Base-by-base conservation (phyloP, 768 basidiomycete genomes). In the Trametes elegans region DNA sequence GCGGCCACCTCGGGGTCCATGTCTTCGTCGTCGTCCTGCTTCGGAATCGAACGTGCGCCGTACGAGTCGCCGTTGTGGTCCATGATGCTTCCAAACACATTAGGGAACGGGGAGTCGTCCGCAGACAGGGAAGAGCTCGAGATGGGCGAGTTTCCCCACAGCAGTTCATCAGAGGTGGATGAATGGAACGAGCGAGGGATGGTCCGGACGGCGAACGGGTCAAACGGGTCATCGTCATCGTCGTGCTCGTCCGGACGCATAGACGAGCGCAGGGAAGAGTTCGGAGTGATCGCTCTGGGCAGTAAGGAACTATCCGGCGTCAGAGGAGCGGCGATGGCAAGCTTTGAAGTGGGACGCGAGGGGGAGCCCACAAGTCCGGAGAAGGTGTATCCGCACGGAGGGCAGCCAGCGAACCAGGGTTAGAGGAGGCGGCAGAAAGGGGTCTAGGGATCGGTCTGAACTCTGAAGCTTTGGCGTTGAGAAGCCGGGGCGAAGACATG, bases 291-390 rank as follows among this genome's bases (percentile, higher is more conserved):
- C 5, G 86, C 77, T 38, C 83, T 79, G 27, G 80, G 72, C 38
- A 65, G 68, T 58, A 76, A 61, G 3, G 73, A 74, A 54, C 80
- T 81, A 57, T 92, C 90, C 42, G 90, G 88, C 40, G 93, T 78
- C 21, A 97, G 76, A 5, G 94, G 94, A 0, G 92, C 89, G 7
- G 93, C 93, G 57, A 96, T 94, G 31, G 93, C 93, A 8, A 97
- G 80, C 66, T 93, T 96, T 13, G 89, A 89, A 1, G 85, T 82
- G 0, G 84, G 83, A 57, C 89, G 79, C 28, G 79, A 79, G 35
- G 80, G 68, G 90, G 90, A 2, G 90, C 83, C 93, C 93, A 96
- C 49, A 93, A 68, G 74, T 95, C 93, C 11, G 90, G 90, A 7
- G 90, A 90, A n/a, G 90, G 87, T 1, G 90, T 91, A 55, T 92